phyloP scores from a whole-genome alignment of 108 stramenopile genomes.

The Nannochloropsis granulata region DNA sequence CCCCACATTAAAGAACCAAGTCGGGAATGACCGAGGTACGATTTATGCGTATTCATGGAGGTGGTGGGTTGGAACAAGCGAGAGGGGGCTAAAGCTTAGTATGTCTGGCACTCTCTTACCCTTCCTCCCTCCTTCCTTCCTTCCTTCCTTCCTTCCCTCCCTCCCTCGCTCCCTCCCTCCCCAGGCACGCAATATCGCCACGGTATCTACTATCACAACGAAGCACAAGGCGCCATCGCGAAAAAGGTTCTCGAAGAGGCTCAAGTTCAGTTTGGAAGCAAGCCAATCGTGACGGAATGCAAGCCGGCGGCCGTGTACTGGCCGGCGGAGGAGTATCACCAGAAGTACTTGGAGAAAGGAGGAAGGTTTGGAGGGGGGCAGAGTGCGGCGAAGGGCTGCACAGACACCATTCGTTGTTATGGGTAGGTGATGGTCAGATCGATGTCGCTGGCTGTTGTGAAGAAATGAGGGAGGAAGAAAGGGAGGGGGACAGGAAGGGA shows the following conservation, averaged over 20 bases:
- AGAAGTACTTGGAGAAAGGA: conserved; percentile 62
- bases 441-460: background rate
- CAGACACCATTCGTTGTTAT: conserved; percentile 50
- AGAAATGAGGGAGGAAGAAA: background rate
- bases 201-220: conserved; percentile 21
- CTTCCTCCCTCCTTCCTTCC: too few relatives aligned
- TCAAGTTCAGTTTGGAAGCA: conserved; percentile 6
- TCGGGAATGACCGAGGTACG: background rate
- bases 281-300: conserved; percentile 50
- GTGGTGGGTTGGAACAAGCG: too few relatives aligned
- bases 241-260: background rate
- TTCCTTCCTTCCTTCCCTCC: too few relatives aligned
- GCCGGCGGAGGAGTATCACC: conserved; percentile 70
- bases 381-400: conserved; percentile 50
- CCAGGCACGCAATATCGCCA: background rate
- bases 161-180: too few relatives aligned
- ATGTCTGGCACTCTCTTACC: too few relatives aligned
- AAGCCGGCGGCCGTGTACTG: conserved; percentile 49
- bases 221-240: background rate
- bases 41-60: too few relatives aligned
- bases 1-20: background rate
- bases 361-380: conserved; percentile 48
- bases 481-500: background rate
- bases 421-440: background rate
- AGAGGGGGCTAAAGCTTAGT: too few relatives aligned